These are phyloP conservation scores for Cairneyella variabilis DNA, from an alignment of 495 filamentous ascomycete genomes.

Conservation along the genomic window DNA sequence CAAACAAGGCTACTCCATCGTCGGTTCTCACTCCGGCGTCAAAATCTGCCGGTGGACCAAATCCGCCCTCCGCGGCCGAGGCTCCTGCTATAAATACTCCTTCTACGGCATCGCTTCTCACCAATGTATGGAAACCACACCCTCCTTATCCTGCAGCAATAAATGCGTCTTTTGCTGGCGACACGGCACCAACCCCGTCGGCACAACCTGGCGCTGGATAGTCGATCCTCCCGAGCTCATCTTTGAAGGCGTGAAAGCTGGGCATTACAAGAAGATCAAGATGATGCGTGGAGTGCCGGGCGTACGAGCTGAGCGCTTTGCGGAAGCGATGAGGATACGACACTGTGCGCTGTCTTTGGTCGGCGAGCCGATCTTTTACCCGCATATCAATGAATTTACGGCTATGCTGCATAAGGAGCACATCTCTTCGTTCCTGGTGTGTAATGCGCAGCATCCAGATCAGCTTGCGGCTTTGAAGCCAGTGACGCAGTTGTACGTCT, in stretches of 20 bases:
- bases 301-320: constrained; percentile 85
- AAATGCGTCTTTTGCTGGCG: constrained; percentile 99
- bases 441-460: constrained; percentile 96
- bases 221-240: constrained; percentile 87
- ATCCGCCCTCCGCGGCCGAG: constrained; percentile 89
- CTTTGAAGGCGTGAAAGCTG: constrained; percentile 82
- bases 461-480: constrained; percentile 75
- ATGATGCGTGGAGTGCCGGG: constrained; percentile 92
- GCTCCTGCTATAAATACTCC: constrained; percentile 94
- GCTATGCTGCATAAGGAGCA: constrained; percentile 75
- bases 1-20: constrained; percentile 93
- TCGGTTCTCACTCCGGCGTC: constrained; percentile 92
- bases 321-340: constrained; percentile 86
- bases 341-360: constrained; percentile 91
- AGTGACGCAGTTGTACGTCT: constrained; percentile 93
- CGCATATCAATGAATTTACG: constrained; percentile 89
- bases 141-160: constrained; percentile 91
- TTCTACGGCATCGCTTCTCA: constrained; percentile 97
- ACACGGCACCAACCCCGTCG: constrained; percentile 94
- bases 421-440: constrained; percentile 93
- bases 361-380: constrained; percentile 97
- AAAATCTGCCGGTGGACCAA: constrained; percentile 99
- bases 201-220: constrained; percentile 93
- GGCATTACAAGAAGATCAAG: constrained; percentile 95
- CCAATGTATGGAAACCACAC: constrained; percentile 96